A percentile compares a stretch with the other conserved stretches of the same genome.
Evolutionary conservation across 1,284 basidiomycete species (phyloP).

Genomic region (Cryptococcus sp.): DNA sequence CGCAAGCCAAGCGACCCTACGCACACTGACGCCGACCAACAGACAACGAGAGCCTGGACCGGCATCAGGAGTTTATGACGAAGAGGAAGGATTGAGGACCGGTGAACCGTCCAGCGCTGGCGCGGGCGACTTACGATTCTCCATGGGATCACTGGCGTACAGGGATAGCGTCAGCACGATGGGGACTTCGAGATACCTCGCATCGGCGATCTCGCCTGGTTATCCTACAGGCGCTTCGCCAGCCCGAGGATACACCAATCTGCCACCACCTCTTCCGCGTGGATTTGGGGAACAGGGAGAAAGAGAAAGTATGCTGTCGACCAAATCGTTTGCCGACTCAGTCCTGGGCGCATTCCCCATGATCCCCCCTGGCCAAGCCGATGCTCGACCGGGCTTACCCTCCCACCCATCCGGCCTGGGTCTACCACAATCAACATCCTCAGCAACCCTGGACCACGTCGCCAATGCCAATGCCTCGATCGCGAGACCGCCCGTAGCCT

Average conservation of each 20-base stretch:
- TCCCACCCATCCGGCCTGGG: slow-evolving; percentile 1
- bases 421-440: slow-evolving; percentile 33
- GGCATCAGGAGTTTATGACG: slow-evolving; percentile 20
- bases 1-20: slow-evolving; percentile 3
- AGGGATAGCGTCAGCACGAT: slow-evolving; percentile 40
- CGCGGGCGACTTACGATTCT: slow-evolving; percentile 48
- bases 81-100: slow-evolving; percentile 21
- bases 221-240: slow-evolving; percentile 1
- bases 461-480: slow-evolving; percentile 8
- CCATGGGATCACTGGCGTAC: slow-evolving; percentile 50
- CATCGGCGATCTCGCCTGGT: slow-evolving; percentile 13
- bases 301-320: slow-evolving; percentile 29
- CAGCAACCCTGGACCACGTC: slow-evolving; percentile 28
- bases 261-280: not conserved
- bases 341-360: slow-evolving; percentile 48
- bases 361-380: slow-evolving; percentile 36
- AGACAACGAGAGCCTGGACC: slow-evolving; percentile 2
- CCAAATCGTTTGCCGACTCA: slow-evolving; percentile 44
- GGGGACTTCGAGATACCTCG: slow-evolving; percentile 39
- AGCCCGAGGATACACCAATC: not conserved
- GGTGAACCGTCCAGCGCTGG: slow-evolving; percentile 20
- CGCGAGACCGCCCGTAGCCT: slow-evolving; percentile 10
- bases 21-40: slow-evolving; percentile 25
- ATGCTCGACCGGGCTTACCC: not conserved
- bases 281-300: slow-evolving; percentile 7